phyloP scores from a whole-genome alignment of 2,329 filamentous ascomycete species.

The Apiospora kogelbergensis region DNA sequence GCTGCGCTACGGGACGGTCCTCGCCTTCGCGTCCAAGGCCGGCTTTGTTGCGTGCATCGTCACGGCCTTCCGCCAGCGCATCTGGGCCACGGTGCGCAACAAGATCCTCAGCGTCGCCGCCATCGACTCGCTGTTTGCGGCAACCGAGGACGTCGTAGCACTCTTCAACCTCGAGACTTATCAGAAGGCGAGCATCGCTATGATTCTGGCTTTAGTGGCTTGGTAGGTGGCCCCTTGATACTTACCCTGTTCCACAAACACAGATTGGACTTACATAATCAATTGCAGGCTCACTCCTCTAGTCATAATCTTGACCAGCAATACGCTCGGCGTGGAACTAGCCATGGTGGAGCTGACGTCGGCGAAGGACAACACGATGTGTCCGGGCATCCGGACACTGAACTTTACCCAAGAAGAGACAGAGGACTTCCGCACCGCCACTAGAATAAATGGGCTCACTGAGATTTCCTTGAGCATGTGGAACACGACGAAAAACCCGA shows the following conservation, averaged over 20 bases:
- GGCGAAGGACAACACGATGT: constrained; percentile 23
- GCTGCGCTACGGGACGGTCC: constrained; percentile 38
- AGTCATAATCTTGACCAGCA: constrained; percentile 39
- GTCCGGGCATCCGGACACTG: constrained; percentile 30
- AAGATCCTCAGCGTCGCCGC: constrained; percentile 29
- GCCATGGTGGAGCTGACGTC: not conserved
- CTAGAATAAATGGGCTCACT: constrained; percentile 23
- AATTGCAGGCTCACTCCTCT: constrained; percentile 32
- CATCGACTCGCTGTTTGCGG: constrained; percentile 35
- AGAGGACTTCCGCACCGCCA: constrained; percentile 33
- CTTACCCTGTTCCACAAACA: not conserved
- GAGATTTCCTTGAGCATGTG: constrained; percentile 31
- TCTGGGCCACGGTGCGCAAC: constrained; percentile 32
- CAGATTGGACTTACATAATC: not conserved
- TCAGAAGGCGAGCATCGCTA: constrained; percentile 31
- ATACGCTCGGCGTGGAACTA: constrained; percentile 34
- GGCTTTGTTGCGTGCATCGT: constrained; percentile 36
- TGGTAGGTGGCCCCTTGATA: constrained; percentile 25
- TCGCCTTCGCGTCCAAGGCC: constrained; percentile 40
- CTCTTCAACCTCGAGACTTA: constrained; percentile 32
- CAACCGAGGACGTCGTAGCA: constrained; percentile 30
- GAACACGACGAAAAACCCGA: constrained; percentile 30
- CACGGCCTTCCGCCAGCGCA: constrained; percentile 31
- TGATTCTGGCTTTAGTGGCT: constrained; percentile 34
- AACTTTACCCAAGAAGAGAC: constrained; percentile 35